Evolutionary conservation across 1,139 yeast genomes (phyloP), one percentile per base, ranked within the genome.

Genomic region (Yamadazyma dendronema): DNA sequence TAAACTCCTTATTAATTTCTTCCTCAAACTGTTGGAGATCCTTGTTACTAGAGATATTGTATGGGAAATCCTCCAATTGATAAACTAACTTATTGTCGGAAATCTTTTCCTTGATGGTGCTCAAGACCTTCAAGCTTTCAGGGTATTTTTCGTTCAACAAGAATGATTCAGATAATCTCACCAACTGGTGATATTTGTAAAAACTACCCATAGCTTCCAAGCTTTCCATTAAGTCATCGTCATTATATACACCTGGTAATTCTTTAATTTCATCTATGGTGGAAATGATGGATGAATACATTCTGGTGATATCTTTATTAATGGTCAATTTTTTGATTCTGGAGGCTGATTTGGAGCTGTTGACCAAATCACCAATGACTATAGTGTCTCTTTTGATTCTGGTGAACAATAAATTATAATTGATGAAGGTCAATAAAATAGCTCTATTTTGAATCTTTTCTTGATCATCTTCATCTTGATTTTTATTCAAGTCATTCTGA

Each of bases 221-320:
- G 10, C 85, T 76, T 13, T 63, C 60, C 44, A 65, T 57, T 38
- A 90, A 68, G 24, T 75, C 82, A 38, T 85, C 94, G 53, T 88
- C 96, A 41, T 86, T 85, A 54, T 84, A 81, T 16, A 90, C 95
- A 69, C 97, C 97, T 0, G 97, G 96, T 37, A 90, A 71, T 43
- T 87, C 95, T 52, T 75, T 69, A 34, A 88, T 61, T 48, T 84
- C 83, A 5, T 62, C 62, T 21, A 82, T 59, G 26, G 78, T 72
- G 23, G 65, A 35, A 14, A 74, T 54, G 34, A 80, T 72, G 11
- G 72, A 65, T 39, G 69, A 74, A 48, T 69, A 77, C 37, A 81
- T 59, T 43, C 81, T 72, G 31, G 70, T 56, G 5, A 64, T 58
- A 46, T 79, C 82, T 39, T 72, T 68, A 42, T 67, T 58, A 43